These are phyloP conservation scores for Roridomyces roridus DNA, from an alignment of 768 basidiomycete genomes.

Conservation along the genomic window DNA sequence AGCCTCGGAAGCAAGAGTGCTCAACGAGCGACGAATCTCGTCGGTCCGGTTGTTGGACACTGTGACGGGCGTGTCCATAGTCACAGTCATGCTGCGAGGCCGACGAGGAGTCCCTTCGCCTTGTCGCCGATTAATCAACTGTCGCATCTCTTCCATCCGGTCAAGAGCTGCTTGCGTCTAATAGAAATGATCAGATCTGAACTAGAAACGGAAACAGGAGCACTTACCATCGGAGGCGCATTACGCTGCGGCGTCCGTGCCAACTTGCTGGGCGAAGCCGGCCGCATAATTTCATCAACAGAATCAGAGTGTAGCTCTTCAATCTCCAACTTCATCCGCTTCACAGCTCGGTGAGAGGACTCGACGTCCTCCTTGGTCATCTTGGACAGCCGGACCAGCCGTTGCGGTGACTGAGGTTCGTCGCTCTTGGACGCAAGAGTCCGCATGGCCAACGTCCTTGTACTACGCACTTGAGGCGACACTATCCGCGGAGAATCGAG, in stretches of 20 bases:
- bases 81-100: slow-evolving; percentile 44
- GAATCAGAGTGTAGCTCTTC: slow-evolving; percentile 45
- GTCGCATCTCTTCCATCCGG: slow-evolving; percentile 84
- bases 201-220: not conserved
- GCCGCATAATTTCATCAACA: slow-evolving; percentile 43
- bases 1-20: slow-evolving; percentile 59
- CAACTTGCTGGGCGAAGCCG: slow-evolving; percentile 66
- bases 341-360: slow-evolving; percentile 71
- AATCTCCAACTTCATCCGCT: slow-evolving; percentile 78
- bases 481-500: slow-evolving; percentile 57
- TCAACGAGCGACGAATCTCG: slow-evolving; percentile 52
- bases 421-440: slow-evolving; percentile 40
- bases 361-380: slow-evolving; percentile 77
- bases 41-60: slow-evolving; percentile 32
- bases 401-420: slow-evolving; percentile 49
- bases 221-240: slow-evolving; percentile 42
- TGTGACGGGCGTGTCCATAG: slow-evolving; percentile 38
- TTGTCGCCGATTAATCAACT: slow-evolving; percentile 68
- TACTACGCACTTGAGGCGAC: slow-evolving; percentile 57
- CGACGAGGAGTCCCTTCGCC: slow-evolving; percentile 59
- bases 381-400: slow-evolving; percentile 53
- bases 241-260: slow-evolving; percentile 53
- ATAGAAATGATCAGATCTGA: not conserved
- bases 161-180: slow-evolving; percentile 80
- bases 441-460: slow-evolving; percentile 38